These are phyloP conservation scores for Globisporangium apiculatum DNA, from an alignment of 352 stramenopile genomes.

Conservation along the genomic window DNA sequence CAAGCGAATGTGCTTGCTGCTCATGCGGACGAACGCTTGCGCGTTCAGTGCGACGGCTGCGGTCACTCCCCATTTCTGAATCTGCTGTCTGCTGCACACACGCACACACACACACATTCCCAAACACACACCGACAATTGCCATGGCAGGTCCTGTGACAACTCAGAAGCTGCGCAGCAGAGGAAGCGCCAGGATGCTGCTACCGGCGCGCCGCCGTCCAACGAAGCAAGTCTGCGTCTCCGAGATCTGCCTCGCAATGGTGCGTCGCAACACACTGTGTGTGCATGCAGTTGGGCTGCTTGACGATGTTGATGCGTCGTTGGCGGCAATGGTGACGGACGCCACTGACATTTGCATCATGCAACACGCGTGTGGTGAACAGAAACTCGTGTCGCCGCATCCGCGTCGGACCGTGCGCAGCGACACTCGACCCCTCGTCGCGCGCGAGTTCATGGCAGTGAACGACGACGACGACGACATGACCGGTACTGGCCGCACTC, in stretches of 20 bases:
- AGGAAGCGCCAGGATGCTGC: neutral
- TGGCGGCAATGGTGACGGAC: neutral
- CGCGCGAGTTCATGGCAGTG: neutral
- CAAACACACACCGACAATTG: too few relatives aligned
- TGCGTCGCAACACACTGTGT: neutral
- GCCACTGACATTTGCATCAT: neutral
- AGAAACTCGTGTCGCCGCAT: conserved; percentile 2
- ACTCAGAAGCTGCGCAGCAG: conserved; percentile 1
- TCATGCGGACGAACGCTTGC: neutral
- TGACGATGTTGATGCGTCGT: neutral
- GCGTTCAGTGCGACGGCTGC: neutral
- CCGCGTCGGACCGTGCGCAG: neutral
- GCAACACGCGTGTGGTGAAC: neutral
- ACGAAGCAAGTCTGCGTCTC: neutral
- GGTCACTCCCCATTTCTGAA: conserved; percentile 5
- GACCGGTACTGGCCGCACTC: neutral
- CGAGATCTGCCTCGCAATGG: conserved; percentile 4
- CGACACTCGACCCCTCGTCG: neutral
- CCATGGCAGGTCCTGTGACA: too few relatives aligned
- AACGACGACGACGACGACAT: neutral
- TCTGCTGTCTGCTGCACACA: conserved; percentile 3
- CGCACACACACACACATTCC: too few relatives aligned
- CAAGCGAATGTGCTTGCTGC: neutral
- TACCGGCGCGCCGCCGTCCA: neutral
- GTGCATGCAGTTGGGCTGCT: too few relatives aligned